Evolutionary conservation across 345 rosid species (phyloP).

Genomic region (Citrus sp.): DNA sequence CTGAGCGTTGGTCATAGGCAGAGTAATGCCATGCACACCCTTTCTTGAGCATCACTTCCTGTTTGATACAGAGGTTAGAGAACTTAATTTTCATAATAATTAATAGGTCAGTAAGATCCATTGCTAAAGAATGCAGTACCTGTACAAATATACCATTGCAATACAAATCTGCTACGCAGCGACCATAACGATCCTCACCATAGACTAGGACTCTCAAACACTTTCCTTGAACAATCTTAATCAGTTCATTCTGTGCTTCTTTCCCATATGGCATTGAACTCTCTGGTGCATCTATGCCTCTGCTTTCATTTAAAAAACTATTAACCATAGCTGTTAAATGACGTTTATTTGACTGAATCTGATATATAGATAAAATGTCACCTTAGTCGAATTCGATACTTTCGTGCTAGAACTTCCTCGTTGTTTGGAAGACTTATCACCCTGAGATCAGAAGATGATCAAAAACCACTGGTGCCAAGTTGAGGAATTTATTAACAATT

Average conservation of each 20-base stretch:
- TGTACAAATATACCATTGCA: slow-evolving; percentile 66
- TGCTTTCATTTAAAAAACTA: slow-evolving; percentile 24
- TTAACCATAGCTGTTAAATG: not conserved
- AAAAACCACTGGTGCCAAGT: not conserved
- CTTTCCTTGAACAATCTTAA: slow-evolving; percentile 63
- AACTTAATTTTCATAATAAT: not conserved
- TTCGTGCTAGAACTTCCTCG: slow-evolving; percentile 67
- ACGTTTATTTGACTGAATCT: not conserved
- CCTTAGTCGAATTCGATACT: slow-evolving; percentile 74
- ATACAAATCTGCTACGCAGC: slow-evolving; percentile 69
- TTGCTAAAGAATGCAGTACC: slow-evolving; percentile 22
- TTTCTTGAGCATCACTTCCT: slow-evolving; percentile 83
- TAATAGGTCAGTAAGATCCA: not conserved
- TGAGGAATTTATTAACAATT: not conserved
- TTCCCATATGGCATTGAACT: slow-evolving; percentile 69
- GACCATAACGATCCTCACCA: slow-evolving; percentile 60
- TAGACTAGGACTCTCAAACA: slow-evolving; percentile 60
- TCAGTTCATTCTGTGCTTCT: slow-evolving; percentile 64
- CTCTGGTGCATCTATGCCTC: slow-evolving; percentile 94
- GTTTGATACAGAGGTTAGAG: not conserved
- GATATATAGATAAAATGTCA: slow-evolving; percentile 6
- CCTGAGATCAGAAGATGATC: slow-evolving; percentile 15
- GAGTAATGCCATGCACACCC: slow-evolving; percentile 83
- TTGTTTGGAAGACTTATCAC: slow-evolving; percentile 36
- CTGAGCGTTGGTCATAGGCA: slow-evolving; percentile 53